Percentiles rank a stretch among this genome's conserved stretches.
phyloP scores from a whole-genome alignment of 2,329 filamentous ascomycete species.

The Aspergillus novofumigatus region DNA sequence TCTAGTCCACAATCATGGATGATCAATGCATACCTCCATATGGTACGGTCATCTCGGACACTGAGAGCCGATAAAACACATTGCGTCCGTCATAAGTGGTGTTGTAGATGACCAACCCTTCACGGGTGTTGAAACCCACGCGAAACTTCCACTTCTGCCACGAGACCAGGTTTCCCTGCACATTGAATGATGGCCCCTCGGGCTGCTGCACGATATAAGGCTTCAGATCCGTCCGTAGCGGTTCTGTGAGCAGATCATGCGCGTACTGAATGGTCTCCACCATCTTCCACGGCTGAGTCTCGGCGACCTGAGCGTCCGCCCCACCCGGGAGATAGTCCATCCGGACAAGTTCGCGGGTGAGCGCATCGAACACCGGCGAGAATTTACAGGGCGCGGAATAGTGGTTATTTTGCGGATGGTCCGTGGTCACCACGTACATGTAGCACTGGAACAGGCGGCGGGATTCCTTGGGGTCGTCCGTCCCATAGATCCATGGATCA shows the following conservation, averaged over 20 bases:
- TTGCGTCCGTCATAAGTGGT: constrained; percentile 60
- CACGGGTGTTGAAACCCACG: constrained; percentile 59
- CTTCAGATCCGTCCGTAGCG: constrained; percentile 61
- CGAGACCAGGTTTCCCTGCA: constrained; percentile 53
- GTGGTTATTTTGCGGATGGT: constrained; percentile 37
- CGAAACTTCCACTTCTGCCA: constrained; percentile 67
- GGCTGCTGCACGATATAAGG: constrained; percentile 62
- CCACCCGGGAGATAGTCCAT: constrained; percentile 68
- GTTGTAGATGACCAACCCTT: constrained; percentile 66
- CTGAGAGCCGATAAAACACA: constrained; percentile 63
- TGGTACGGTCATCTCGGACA: constrained; percentile 63
- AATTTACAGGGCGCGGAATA: constrained; percentile 35
- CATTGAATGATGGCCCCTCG: constrained; percentile 59
- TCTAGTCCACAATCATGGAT: background rate
- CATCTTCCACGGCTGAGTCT: constrained; percentile 55
- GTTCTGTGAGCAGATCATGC: constrained; percentile 64
- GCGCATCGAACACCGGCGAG: constrained; percentile 51
- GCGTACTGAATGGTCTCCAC: constrained; percentile 50
- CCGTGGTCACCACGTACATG: constrained; percentile 35
- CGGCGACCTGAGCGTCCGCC: constrained; percentile 55
- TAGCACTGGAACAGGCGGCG: constrained; percentile 40
- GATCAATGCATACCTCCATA: constrained; percentile 32
- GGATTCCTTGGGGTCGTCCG: constrained; percentile 35
- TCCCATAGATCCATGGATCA: constrained; percentile 68
- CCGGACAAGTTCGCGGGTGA: constrained; percentile 60